These are phyloP conservation scores for Akanthomyces lecanii DNA, from an alignment of 2,329 filamentous ascomycete species.

Conservation along the genomic window DNA sequence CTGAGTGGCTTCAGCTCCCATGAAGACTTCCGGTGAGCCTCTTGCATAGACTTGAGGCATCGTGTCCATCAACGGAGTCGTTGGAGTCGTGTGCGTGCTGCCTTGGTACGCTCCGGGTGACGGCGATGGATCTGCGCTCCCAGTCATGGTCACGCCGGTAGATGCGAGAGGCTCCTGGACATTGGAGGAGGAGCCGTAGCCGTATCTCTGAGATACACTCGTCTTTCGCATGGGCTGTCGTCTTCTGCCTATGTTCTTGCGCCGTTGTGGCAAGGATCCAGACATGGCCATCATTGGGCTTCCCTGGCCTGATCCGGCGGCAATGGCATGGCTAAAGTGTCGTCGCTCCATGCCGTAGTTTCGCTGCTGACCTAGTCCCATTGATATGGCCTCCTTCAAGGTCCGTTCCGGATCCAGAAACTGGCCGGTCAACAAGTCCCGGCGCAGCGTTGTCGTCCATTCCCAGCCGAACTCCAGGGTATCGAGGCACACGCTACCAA, in stretches of 20 bases:
- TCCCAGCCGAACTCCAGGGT: slow-evolving; percentile 38
- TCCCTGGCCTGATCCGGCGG: not conserved
- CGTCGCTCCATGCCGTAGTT: no score
- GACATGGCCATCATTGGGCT: not conserved
- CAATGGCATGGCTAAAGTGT: no score
- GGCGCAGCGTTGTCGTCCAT: slow-evolving; percentile 38
- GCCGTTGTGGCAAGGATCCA: not conserved
- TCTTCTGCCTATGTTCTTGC: not conserved
- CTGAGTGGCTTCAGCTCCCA: not conserved
- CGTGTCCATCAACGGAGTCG: not conserved
- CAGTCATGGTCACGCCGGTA: not conserved
- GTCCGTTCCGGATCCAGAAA: slow-evolving; percentile 36
- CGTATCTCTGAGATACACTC: not conserved
- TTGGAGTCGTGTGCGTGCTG: not conserved
- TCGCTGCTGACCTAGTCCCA: not conserved
- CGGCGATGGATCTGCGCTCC: not conserved
- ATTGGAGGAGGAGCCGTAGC: not conserved
- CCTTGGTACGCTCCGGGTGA: not conserved
- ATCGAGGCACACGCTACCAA: not conserved
- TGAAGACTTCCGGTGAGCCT: not conserved
- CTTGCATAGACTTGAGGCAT: not conserved
- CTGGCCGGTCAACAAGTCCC: slow-evolving; percentile 43
- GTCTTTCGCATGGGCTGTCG: not conserved
- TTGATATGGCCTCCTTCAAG: slow-evolving; percentile 34
- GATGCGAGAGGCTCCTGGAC: not conserved